Percentiles rank a stretch among this genome's conserved stretches.
Evolutionary conservation across 257 asterid species (phyloP).

Genomic region (Coffea eugenioides): DNA sequence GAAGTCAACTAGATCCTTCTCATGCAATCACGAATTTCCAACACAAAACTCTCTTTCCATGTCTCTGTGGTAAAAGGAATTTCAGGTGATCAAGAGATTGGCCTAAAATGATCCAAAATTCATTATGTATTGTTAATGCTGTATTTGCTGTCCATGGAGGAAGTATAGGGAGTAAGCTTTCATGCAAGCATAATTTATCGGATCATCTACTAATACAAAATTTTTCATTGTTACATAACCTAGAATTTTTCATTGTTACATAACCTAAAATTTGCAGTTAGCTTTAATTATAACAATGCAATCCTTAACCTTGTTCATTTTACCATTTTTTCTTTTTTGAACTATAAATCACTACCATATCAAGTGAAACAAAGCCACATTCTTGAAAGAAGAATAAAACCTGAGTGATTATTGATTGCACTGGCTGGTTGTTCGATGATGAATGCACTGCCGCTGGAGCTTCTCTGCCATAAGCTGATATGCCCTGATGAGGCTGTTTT

Average conservation of each 20-base stretch:
- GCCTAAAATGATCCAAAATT: background rate
- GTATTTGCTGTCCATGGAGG: background rate
- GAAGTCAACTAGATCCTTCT: background rate
- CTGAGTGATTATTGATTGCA: constrained; percentile 79
- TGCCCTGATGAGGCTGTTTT: constrained; percentile 81
- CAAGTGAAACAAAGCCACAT: constrained; percentile 12
- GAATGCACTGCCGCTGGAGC: constrained; percentile 56
- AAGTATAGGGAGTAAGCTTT: background rate
- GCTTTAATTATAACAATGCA: background rate
- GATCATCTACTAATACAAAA: background rate
- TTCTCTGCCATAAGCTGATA: constrained; percentile 84
- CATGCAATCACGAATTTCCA: background rate
- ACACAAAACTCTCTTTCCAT: background rate
- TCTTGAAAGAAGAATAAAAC: constrained; percentile 28
- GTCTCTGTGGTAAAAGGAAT: background rate
- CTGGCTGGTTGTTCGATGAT: constrained; percentile 62
- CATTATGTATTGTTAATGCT: background rate
- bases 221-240: background rate
- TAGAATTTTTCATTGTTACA: background rate
- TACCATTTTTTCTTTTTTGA: background rate
- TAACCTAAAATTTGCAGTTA: background rate
- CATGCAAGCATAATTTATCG: background rate
- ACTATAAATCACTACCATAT: background rate
- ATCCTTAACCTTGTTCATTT: background rate
- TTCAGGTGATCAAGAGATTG: background rate